phyloP scores from a whole-genome alignment of 768 basidiomycete genomes.

The Suillus subalutaceus region DNA sequence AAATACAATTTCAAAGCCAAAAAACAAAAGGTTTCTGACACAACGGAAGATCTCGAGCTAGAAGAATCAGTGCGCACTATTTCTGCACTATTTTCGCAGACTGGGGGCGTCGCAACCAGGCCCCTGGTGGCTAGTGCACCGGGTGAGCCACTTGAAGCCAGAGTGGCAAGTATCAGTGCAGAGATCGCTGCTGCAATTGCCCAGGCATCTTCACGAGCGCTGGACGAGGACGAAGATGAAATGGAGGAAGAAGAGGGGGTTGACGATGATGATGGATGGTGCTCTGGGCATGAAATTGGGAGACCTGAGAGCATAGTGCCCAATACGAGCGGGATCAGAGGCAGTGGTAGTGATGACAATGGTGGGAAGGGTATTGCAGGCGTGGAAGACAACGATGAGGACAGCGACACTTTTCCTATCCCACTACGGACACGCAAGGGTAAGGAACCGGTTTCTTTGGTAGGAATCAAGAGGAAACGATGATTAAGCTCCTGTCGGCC shows the following conservation, averaged over 20 bases:
- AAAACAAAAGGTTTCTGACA: conserved; percentile 53
- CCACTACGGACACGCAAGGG: conserved; percentile 72
- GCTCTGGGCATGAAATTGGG: conserved; percentile 54
- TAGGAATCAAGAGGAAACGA: conserved; percentile 70
- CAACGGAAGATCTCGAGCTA: conserved; percentile 60
- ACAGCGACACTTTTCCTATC: conserved; percentile 68
- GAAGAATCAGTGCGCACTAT: conserved; percentile 78
- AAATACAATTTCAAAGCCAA: conserved; percentile 82
- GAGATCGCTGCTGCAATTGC: conserved; percentile 83
- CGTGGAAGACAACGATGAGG: conserved; percentile 67
- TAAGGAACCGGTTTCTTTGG: conserved; percentile 48
- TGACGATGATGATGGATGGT: conserved; percentile 43
- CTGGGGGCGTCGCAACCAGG: conserved; percentile 38
- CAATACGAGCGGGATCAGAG: conserved; percentile 65
- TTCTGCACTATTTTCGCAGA: conserved; percentile 64
- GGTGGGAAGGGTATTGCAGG: conserved; percentile 24
- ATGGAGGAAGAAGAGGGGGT: conserved; percentile 40
- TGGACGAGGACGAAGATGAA: conserved; percentile 57
- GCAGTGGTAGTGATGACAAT: conserved; percentile 33
- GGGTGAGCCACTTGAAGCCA: conserved; percentile 56
- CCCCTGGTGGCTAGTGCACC: conserved; percentile 32
- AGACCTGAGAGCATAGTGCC: conserved; percentile 55
- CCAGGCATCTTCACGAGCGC: conserved; percentile 66
- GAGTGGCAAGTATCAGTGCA: conserved; percentile 77
- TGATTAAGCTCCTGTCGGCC: conserved; percentile 31